Conservation (phyloP, 2,329 filamentous ascomycete genomes). For the Fusarium fujikuroi region DNA sequence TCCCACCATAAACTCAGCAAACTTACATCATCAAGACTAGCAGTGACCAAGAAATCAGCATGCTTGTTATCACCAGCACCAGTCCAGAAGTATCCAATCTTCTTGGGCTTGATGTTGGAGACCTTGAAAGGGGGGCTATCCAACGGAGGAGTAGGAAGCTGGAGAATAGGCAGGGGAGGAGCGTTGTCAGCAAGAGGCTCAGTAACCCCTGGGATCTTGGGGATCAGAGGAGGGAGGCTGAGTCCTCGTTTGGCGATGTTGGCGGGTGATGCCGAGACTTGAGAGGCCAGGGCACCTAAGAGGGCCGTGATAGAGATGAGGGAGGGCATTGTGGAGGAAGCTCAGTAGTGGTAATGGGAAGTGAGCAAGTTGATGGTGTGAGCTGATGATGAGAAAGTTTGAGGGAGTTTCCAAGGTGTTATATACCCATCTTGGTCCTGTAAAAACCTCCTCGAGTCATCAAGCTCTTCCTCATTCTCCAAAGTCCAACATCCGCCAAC, state of each 20-base stretch:
- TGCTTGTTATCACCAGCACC: constrained; percentile 69
- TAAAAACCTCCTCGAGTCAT: neutral
- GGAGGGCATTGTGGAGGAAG: constrained; percentile 28
- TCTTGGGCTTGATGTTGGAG: constrained; percentile 70
- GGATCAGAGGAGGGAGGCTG: constrained; percentile 66
- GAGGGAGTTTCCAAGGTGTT: constrained; percentile 34
- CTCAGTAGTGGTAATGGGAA: neutral
- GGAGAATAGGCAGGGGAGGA: constrained; percentile 67
- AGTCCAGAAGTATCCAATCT: constrained; percentile 74
- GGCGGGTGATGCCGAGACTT: constrained; percentile 26
- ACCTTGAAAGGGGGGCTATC: constrained; percentile 62
- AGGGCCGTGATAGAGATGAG: constrained; percentile 34
- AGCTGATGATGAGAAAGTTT: constrained; percentile 30
- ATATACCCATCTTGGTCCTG: constrained; percentile 21
- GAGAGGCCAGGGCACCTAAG: constrained; percentile 27
- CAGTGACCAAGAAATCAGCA: constrained; percentile 68
- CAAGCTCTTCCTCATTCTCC: neutral
- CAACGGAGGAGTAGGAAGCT: constrained; percentile 68
- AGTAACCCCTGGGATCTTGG: constrained; percentile 68
- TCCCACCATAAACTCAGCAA: accelerated
- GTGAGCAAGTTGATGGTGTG: constrained; percentile 38
- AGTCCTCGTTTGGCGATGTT: constrained; percentile 38
- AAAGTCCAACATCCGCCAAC: neutral
- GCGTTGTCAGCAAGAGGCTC: constrained; percentile 62
- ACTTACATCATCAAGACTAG: constrained; percentile 66